A percentile compares a stretch with the other conserved stretches of the same genome.
Evolutionary conservation across 345 rosid genomes (phyloP).

Genomic region (Turritis glabra): DNA sequence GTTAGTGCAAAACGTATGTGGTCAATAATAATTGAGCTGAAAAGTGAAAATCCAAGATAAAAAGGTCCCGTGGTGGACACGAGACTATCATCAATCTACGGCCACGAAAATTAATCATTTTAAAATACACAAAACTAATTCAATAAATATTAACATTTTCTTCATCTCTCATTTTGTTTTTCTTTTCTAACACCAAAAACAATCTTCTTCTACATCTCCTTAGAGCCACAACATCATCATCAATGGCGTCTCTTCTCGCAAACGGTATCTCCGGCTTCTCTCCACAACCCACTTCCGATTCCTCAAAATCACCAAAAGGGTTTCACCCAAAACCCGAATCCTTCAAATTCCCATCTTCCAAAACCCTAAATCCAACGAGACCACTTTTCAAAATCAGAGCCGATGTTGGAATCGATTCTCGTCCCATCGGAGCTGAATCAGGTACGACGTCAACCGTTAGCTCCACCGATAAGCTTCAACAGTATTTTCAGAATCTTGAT

Average conservation of each 20-base stretch:
- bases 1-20: neutral
- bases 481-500: conserved; percentile 68
- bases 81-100: conserved; percentile 10
- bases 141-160: conserved; percentile 5
- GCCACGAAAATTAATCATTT: conserved; percentile 21
- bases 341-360: conserved; percentile 35
- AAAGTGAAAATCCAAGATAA: neutral
- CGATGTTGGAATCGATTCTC: conserved; percentile 47
- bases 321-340: conserved; percentile 42
- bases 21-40: neutral
- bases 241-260: conserved; percentile 51
- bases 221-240: conserved; percentile 40
- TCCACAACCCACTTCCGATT: conserved; percentile 37
- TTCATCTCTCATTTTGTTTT: neutral
- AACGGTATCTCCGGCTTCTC: conserved; percentile 49
- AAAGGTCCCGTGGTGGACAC: conserved; percentile 22
- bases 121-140: neutral
- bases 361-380: conserved; percentile 19
- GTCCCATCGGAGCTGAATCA: conserved; percentile 43
- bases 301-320: conserved; percentile 35
- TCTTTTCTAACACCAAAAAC: conserved; percentile 8
- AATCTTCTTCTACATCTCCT: conserved; percentile 18
- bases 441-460: conserved; percentile 44
- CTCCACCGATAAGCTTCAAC: conserved; percentile 65
- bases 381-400: conserved; percentile 46